Percentiles rank a stretch among this genome's conserved stretches.
These are phyloP conservation scores for Typha latifolia DNA, from an alignment of 176 grass and related monocot species.

Conservation along the genomic window DNA sequence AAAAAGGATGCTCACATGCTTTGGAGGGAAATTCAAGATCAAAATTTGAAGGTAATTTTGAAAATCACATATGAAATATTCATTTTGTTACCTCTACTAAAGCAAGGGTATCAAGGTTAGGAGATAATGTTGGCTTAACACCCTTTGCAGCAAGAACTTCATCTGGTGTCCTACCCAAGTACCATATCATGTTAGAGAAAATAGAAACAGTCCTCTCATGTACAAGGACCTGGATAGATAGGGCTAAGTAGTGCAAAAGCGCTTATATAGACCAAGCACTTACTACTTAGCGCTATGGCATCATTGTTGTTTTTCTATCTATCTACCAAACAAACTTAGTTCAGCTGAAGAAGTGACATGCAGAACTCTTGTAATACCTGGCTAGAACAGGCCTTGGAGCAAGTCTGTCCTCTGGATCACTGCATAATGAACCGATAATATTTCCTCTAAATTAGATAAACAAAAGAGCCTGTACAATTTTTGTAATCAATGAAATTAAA, in stretches of 20 bases:
- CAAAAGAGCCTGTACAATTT: slow-evolving; percentile 14
- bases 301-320: no score
- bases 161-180: slow-evolving; percentile 56
- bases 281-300: no score
- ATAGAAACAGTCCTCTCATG: no score
- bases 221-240: no score
- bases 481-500: neutral
- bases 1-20: no score
- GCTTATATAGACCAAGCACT: no score
- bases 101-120: slow-evolving; percentile 70
- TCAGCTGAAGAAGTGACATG: neutral
- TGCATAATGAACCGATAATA: slow-evolving; percentile 31
- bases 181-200: neutral
- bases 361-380: slow-evolving; percentile 33
- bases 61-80: no score
- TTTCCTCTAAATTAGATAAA: slow-evolving; percentile 13
- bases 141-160: slow-evolving; percentile 91
- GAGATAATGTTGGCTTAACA: slow-evolving; percentile 84
- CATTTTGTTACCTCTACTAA: slow-evolving; percentile 63
- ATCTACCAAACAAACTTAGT: neutral
- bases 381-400: slow-evolving; percentile 77
- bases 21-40: no score
- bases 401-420: slow-evolving; percentile 77
- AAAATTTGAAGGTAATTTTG: no score
- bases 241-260: no score